Evolutionary conservation across 2,329 filamentous ascomycete genomes (phyloP), one percentile per base, ranked within the genome.

Genomic region (Colletotrichum kahawae): DNA sequence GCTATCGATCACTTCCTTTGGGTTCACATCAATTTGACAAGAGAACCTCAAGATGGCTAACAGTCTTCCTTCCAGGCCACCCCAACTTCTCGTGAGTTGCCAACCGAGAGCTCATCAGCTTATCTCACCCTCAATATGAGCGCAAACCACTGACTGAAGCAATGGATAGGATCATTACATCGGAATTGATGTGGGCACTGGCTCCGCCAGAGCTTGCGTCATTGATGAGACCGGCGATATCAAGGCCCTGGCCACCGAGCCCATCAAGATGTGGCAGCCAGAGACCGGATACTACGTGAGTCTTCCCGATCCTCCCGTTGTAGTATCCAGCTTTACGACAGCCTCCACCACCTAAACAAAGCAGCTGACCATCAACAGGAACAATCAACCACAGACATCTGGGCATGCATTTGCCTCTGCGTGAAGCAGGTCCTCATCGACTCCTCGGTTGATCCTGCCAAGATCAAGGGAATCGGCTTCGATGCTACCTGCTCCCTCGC

Each of bases 401-500:
- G 97, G 97, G 90, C 92, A 77, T 96, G 95, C 85, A 98, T 99
- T 83, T 98, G 96, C 87, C 90, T 92, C 76, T 97, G 95, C 56
- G 95, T 98, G 48, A 93, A 95, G 80, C 91, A 93, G 67, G 95
- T 96, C 59, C 90, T 98, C 80, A 90, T 90, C 81, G 93, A 98
- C 83, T 94, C 96, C 78, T 93, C 93, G 79, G 93, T 98, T 78
- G 92, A 96, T 80, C 90, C 93, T 6, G 87, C 87, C 77, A 92
- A 91, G 43, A 93, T 99, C 80, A 94, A 94, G 79, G 97, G 97
- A 74, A 95, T 99, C 81, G 97, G 97, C 68, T 98, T 99, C 84
- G 97, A 99, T 84, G 97, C 97, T 27, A 99, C 97, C n/a, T 99
- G 97, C 88, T 99, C 97, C 21, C 91, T 99, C 33, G 92, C 96